A percentile compares a stretch with the other conserved stretches of the same genome.
Evolutionary conservation across 345 rosid genomes (phyloP).

Genomic region (Populus euphratica): DNA sequence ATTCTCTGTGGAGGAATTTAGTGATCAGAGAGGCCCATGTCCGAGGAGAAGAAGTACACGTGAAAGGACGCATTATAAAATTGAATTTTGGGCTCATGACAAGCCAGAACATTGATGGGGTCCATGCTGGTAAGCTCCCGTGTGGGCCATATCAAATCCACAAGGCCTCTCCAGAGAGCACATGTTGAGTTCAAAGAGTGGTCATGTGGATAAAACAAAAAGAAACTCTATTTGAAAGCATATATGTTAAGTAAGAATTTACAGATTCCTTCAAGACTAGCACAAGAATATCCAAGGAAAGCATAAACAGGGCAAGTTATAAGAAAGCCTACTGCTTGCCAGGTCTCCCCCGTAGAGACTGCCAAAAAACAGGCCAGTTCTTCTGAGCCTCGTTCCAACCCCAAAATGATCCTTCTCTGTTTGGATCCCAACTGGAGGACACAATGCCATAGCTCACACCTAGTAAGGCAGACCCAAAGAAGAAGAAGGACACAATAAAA

Average conservation of each 20-base stretch:
- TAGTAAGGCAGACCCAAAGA: conserved; percentile 75
- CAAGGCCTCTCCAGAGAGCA: background rate
- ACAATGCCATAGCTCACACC: conserved; percentile 93
- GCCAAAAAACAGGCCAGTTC: conserved; percentile 98
- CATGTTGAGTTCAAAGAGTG: background rate
- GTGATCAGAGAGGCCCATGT: too few relatives aligned
- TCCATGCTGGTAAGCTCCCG: background rate
- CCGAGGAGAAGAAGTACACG: too few relatives aligned
- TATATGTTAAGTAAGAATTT: background rate
- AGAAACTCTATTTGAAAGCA: background rate
- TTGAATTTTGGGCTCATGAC: background rate
- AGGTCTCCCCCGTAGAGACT: conserved; percentile 69
- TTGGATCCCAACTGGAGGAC: conserved; percentile 94
- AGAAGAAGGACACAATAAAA: conserved; percentile 69
- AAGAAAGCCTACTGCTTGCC: conserved; percentile 36
- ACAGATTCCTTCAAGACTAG: background rate
- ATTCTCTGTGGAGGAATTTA: too few relatives aligned
- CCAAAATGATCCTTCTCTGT: conserved; percentile 82
- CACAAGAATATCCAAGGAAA: background rate
- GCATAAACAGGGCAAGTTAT: background rate
- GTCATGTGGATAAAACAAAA: background rate
- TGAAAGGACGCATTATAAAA: too few relatives aligned
- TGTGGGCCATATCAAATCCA: background rate
- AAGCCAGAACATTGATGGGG: background rate
- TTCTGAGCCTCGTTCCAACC: conserved; percentile 94